Evolutionary conservation across 495 filamentous ascomycete species (phyloP).

Genomic region (Aspergillus sclerotiicarbonarius): DNA sequence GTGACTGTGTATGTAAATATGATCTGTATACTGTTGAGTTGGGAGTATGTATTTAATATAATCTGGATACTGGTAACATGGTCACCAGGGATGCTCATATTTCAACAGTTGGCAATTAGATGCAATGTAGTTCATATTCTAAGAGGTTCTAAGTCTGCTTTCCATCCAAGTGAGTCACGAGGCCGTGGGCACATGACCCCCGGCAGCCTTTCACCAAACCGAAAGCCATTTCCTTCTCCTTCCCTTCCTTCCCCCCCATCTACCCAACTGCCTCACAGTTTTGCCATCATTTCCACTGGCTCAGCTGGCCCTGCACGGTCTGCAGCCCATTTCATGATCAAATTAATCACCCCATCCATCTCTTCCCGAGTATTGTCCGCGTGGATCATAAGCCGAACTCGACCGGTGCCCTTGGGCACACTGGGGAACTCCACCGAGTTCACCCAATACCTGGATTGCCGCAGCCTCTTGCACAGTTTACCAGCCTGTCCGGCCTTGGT

Average conservation of each 20-base stretch:
- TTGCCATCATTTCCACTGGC: neutral
- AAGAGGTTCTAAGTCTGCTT: no score
- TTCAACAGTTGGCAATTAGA: no score
- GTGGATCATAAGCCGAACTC: slow-evolving; percentile 11
- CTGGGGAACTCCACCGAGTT: slow-evolving; percentile 7
- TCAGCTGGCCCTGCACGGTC: neutral
- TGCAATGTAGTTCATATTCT: no score
- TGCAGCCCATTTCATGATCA: slow-evolving; percentile 3
- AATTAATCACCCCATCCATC: neutral
- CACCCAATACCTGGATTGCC: slow-evolving; percentile 6
- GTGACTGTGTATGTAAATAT: no score
- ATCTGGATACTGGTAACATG: no score
- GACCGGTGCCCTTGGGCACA: slow-evolving; percentile 2
- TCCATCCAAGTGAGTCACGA: no score
- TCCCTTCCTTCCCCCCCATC: neutral
- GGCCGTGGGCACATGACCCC: neutral
- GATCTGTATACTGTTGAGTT: neutral
- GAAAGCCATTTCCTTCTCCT: neutral
- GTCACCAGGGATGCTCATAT: no score
- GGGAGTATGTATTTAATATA: no score
- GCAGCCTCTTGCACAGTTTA: neutral
- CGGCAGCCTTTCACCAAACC: neutral
- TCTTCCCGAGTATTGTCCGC: slow-evolving; percentile 10
- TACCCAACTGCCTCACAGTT: neutral
- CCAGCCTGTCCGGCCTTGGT: neutral